Evolutionary conservation across 139 green algal genomes (phyloP).

Genomic region (Chlorella vulgaris): DNA sequence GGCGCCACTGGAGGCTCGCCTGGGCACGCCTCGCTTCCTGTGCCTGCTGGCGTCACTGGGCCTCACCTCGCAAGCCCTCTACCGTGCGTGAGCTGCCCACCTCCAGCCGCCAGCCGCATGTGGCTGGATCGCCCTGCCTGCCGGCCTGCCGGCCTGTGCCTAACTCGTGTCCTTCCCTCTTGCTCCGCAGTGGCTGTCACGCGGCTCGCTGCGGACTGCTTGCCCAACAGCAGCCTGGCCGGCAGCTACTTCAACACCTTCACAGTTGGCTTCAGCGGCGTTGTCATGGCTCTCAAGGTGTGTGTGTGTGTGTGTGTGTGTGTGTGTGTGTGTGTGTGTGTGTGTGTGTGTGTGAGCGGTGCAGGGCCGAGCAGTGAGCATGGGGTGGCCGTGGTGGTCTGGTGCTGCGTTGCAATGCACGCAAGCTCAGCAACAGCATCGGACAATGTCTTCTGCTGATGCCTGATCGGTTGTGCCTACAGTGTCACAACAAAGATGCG

Average conservation of each 20-base stretch:
- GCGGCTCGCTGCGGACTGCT: not conserved
- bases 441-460: no score
- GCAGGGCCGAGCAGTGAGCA: no score
- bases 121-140: no score
- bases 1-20: conserved; percentile 23
- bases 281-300: conserved; percentile 14
- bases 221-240: not conserved
- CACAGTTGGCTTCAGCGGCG: not conserved
- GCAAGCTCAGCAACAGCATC: no score
- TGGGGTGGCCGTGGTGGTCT: no score
- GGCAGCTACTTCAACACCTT: not conserved
- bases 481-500: no score
- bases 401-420: no score
- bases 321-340: not conserved
- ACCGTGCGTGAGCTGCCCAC: not conserved
- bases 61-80: conserved; percentile 12
- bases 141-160: not conserved
- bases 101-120: no score
- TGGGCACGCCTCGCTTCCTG: not conserved
- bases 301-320: not conserved
- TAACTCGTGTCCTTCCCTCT: no score
- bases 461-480: no score
- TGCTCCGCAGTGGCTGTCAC: conserved; percentile 4
- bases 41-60: conserved; percentile 1
- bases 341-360: no score